phyloP scores from a whole-genome alignment of 2,329 filamentous ascomycete genomes.

The Cercospora sp. region DNA sequence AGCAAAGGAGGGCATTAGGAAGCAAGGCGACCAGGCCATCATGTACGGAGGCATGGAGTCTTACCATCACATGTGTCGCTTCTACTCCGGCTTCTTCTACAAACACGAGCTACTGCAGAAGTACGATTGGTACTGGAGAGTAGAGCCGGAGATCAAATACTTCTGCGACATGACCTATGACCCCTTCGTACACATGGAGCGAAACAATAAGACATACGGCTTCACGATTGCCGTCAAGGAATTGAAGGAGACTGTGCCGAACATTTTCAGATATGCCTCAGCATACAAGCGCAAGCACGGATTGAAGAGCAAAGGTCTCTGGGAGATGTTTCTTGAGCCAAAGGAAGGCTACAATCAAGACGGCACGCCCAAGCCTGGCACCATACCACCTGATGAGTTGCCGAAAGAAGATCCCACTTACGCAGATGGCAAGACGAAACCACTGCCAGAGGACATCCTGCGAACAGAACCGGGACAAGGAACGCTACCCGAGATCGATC shows the following conservation, averaged over 20 bases:
- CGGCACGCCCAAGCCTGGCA: constrained; percentile 51
- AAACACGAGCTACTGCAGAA: constrained; percentile 92
- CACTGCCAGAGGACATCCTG: constrained; percentile 77
- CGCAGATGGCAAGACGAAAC: constrained; percentile 64
- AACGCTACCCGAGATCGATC: constrained; percentile 76
- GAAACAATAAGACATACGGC: constrained; percentile 94
- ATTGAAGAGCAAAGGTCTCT: constrained; percentile 84
- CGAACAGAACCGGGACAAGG: constrained; percentile 71
- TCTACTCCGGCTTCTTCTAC: constrained; percentile 99
- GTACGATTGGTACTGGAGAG: constrained; percentile 99
- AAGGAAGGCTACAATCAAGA: constrained; percentile 59
- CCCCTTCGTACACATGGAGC: constrained; percentile 92
- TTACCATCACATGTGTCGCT: constrained; percentile 98
- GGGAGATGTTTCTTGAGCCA: constrained; percentile 97
- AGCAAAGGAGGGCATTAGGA: constrained; percentile 90
- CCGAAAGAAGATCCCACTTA: constrained; percentile 58
- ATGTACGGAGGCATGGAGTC: constrained; percentile 99
- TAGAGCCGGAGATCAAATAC: constrained; percentile 99
- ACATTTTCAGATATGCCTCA: constrained; percentile 98
- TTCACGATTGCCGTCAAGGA: constrained; percentile 99
- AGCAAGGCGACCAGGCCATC: constrained; percentile 94
- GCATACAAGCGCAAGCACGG: constrained; percentile 95
- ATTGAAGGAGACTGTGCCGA: constrained; percentile 93
- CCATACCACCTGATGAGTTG: constrained; percentile 40
- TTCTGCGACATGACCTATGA: constrained; percentile 99